Conservation (phyloP, 2,329 filamentous ascomycete species). For the Fusarium tricinctum region DNA sequence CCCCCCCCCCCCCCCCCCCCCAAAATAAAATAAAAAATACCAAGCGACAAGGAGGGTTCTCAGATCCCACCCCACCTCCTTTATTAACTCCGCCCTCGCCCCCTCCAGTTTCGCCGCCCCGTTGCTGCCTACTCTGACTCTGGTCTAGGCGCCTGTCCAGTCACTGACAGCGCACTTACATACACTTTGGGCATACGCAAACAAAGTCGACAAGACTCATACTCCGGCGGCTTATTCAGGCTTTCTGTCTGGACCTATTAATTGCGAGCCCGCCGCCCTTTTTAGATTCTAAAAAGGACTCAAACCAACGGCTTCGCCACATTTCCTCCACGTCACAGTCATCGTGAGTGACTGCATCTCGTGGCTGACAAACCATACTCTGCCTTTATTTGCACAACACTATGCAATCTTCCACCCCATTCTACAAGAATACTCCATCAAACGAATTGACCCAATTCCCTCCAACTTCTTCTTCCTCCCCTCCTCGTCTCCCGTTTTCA, state of each 20-base stretch:
- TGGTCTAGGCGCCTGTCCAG: conserved; percentile 44
- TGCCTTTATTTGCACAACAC: conserved; percentile 32
- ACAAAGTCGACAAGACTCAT: conserved; percentile 43
- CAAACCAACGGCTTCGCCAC: conserved; percentile 45
- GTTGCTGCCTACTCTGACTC: conserved; percentile 43
- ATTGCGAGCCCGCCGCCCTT: conserved; percentile 39
- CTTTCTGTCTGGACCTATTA: conserved; percentile 33
- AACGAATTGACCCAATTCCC: conserved; percentile 36
- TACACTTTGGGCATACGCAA: conserved; percentile 44
- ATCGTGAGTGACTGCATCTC: conserved; percentile 39
- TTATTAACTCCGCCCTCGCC: conserved; percentile 42
- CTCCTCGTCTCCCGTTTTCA: conserved; percentile 25
- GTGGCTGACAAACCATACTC: conserved; percentile 56
- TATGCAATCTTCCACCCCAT: conserved; percentile 51
- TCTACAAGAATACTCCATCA: conserved; percentile 50
- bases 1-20: no score
- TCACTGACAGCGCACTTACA: conserved; percentile 46
- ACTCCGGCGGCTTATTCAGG: conserved; percentile 39
- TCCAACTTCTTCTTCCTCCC: conserved; percentile 31
- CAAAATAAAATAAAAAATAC: no score
- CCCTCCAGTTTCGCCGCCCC: conserved; percentile 41
- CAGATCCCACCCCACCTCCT: conserved; percentile 36
- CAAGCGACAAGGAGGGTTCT: conserved; percentile 19
- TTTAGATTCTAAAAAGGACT: conserved; percentile 32
- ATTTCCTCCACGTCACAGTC: conserved; percentile 45